Conservation (phyloP, 768 basidiomycete genomes). For the Rhizopogon salebrosus region DNA sequence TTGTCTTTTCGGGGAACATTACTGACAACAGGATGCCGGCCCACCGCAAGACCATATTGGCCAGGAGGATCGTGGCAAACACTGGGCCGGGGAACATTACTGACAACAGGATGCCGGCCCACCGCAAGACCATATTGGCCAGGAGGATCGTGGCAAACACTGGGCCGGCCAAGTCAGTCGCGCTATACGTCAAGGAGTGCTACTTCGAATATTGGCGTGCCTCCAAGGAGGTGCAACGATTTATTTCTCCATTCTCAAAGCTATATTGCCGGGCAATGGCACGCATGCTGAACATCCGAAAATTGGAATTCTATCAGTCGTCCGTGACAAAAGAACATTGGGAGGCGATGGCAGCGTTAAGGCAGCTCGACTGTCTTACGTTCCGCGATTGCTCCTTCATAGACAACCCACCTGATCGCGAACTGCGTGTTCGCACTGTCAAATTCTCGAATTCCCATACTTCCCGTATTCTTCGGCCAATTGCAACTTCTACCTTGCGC, state of each 20-base stretch:
- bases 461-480: neutral
- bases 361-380: constrained; percentile 11
- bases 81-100: constrained; percentile 16
- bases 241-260: neutral
- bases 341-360: constrained; percentile 6
- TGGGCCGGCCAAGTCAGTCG: constrained; percentile 25
- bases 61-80: constrained; percentile 20
- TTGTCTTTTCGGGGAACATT: constrained; percentile 20
- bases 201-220: constrained; percentile 4
- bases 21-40: constrained; percentile 3
- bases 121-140: constrained; percentile 17
- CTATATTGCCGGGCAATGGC: constrained; percentile 5
- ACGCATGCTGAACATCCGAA: constrained; percentile 14
- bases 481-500: neutral
- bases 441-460: neutral
- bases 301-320: constrained; percentile 7
- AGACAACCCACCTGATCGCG: neutral
- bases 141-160: constrained; percentile 19
- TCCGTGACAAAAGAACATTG: constrained; percentile 12
- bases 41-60: constrained; percentile 14
- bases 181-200: constrained; percentile 24
- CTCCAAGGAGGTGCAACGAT: neutral
- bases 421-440: neutral
- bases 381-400: constrained; percentile 6
- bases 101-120: neutral